Conservation (phyloP, 139 green algal species). For the Pleodorina starrii region DNA sequence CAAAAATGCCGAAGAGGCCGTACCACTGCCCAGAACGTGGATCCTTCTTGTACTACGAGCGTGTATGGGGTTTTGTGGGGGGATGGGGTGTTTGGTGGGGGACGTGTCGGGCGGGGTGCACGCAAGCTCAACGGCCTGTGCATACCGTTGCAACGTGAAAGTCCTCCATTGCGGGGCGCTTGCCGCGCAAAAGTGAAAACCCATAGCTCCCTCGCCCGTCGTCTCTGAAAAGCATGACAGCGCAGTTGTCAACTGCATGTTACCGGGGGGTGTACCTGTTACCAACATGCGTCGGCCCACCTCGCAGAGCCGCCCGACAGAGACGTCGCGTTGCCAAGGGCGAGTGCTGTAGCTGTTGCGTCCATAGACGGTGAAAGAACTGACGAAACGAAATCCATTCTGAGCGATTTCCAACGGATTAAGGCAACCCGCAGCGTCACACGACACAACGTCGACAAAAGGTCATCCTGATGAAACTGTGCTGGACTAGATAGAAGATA, state of each 20-base stretch:
- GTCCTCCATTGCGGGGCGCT: slow-evolving; percentile 88
- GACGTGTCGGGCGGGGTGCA: no score
- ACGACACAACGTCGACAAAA: no score
- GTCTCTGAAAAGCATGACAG: slow-evolving; percentile 61
- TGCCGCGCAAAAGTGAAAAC: slow-evolving; percentile 81
- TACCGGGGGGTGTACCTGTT: no score
- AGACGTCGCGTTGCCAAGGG: not conserved
- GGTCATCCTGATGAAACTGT: no score
- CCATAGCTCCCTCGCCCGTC: slow-evolving; percentile 82
- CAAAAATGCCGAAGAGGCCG: slow-evolving; percentile 95
- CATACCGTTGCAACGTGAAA: slow-evolving; percentile 70
- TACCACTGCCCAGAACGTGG: slow-evolving; percentile 65
- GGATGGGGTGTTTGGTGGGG: no score
- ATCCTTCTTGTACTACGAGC: slow-evolving; percentile 72
- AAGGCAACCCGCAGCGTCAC: no score
- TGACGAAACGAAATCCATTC: slow-evolving; percentile 43
- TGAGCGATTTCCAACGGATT: not conserved
- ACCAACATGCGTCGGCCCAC: slow-evolving; percentile 15
- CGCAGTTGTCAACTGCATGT: no score
- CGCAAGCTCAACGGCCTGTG: no score
- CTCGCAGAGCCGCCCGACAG: slow-evolving; percentile 33
- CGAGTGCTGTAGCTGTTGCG: slow-evolving; percentile 10
- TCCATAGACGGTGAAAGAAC: slow-evolving; percentile 27
- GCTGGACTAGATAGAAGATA: no score
- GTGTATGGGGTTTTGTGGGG: no score